Evolutionary conservation across 1,139 yeast species (phyloP), one percentile per base, ranked within the genome.

Genomic region (Blastobotrys buckinghamii): DNA sequence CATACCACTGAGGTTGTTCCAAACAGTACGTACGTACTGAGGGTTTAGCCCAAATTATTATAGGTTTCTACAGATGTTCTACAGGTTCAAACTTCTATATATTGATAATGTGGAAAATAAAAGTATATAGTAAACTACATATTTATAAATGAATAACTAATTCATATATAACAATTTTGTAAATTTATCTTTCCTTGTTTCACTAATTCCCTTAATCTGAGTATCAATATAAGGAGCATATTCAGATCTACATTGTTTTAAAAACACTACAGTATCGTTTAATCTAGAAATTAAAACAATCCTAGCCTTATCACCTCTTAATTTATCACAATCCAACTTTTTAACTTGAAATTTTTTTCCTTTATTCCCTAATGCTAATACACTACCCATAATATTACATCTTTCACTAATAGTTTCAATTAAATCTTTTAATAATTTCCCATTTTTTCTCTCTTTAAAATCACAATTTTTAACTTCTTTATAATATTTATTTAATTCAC

Each of bases 391-490:
- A 8, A 17, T n/a, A 15, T 27, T 24, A 5, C 17, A 15, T 22
- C 45, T 32, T 12, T 6, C 34, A 2, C 33, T 7, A 2, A 35
- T 33, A 20, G 19, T 19, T 17, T 17, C 40, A 15, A 35, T 10
- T 9, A 22, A 17, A 16, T 34, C 24, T 22, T 32, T 17, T 22
- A 27, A 20, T 17, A 13, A 17, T 22, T 22, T 22, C 12, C 5
- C 2, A 20, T 12, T 13, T 15, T 27, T 20, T 12, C 17, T 40
- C 4, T 35, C 39, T 13, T 35, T 20, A 12, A 34, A 22, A 16
- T 34, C 45, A 13, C 40, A 8, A 24, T 42, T 19, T 8, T 20
- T 4, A 6, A 34, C 45, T 12, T 42, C 45, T 19, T 42, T 42
- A 16, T 32, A 33, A 5, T 32, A 16, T 6, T 10, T n/a, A 19